Conservation (phyloP, 2,329 filamentous ascomycete species). For the Colletotrichum orchidophilum region DNA sequence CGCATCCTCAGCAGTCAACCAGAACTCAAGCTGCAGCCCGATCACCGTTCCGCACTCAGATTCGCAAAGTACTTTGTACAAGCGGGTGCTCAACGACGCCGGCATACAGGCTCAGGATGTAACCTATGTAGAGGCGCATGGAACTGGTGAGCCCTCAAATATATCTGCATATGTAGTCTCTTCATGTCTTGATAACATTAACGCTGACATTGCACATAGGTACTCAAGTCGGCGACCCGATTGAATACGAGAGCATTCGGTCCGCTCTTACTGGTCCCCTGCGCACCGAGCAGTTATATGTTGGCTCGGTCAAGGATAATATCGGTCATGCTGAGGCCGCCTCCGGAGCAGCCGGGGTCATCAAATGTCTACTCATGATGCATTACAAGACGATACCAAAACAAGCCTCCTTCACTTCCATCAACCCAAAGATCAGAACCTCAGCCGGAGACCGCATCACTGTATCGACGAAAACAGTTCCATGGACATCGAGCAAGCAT, state of each 20-base stretch:
- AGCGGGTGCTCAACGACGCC: slow-evolving; percentile 58
- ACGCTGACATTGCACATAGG: too few relatives aligned
- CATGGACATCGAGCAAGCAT: too few relatives aligned
- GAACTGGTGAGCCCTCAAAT: slow-evolving; percentile 52
- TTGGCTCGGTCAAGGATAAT: slow-evolving; percentile 43
- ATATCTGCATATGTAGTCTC: too few relatives aligned
- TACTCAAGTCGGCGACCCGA: slow-evolving; percentile 52
- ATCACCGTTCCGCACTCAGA: slow-evolving; percentile 38
- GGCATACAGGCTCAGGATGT: not conserved
- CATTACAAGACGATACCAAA: slow-evolving; percentile 36
- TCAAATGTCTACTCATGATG: slow-evolving; percentile 41
- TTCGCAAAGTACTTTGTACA: slow-evolving; percentile 49
- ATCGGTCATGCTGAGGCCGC: slow-evolving; percentile 48
- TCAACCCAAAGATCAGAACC: slow-evolving; percentile 43
- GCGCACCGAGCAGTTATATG: too few relatives aligned
- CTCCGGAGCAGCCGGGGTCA: slow-evolving; percentile 39
- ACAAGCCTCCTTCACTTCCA: slow-evolving; percentile 36
- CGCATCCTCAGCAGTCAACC: slow-evolving; percentile 48
- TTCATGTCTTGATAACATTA: too few relatives aligned
- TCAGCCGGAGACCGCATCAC: too few relatives aligned
- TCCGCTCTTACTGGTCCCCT: too few relatives aligned
- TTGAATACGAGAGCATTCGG: slow-evolving; percentile 59
- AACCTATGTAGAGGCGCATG: slow-evolving; percentile 50
- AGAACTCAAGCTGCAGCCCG: slow-evolving; percentile 49
- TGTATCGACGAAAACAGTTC: too few relatives aligned